Evolutionary conservation across 441 rosid genomes (phyloP).

Genomic region (Adansonia gregorii): DNA sequence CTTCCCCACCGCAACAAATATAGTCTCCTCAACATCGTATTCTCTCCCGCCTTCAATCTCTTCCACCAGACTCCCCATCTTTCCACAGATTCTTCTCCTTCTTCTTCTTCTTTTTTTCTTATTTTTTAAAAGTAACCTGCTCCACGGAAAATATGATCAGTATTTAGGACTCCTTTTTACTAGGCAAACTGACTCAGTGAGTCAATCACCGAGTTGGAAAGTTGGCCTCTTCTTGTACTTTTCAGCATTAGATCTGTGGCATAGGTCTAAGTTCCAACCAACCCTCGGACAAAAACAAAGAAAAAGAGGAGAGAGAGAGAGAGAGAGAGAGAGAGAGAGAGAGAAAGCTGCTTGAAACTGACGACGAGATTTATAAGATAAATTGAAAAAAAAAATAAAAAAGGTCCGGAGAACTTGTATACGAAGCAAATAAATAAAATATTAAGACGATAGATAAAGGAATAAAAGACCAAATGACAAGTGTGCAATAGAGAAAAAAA

Average conservation of each 20-base stretch:
- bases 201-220: conserved; percentile 21
- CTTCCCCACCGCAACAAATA: conserved; percentile 79
- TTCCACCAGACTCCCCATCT: conserved; percentile 48
- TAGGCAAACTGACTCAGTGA: conserved; percentile 3
- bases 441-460: neutral
- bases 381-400: neutral
- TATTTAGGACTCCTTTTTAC: neutral
- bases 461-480: neutral
- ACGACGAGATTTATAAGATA: neutral
- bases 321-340: neutral
- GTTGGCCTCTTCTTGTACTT: conserved; percentile 12
- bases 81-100: conserved; percentile 16
- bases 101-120: neutral
- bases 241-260: conserved; percentile 1
- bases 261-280: neutral
- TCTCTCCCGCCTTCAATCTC: conserved; percentile 36
- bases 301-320: neutral
- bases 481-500: neutral
- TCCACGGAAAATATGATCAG: neutral
- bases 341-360: conserved; percentile 17
- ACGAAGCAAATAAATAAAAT: neutral
- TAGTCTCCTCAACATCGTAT: conserved; percentile 58
- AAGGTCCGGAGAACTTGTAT: neutral
- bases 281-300: conserved; percentile 16
- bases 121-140: neutral